Evolutionary conservation across 257 asterid genomes (phyloP), one percentile per base, ranked within the genome.

Genomic region (Coffea eugenioides): DNA sequence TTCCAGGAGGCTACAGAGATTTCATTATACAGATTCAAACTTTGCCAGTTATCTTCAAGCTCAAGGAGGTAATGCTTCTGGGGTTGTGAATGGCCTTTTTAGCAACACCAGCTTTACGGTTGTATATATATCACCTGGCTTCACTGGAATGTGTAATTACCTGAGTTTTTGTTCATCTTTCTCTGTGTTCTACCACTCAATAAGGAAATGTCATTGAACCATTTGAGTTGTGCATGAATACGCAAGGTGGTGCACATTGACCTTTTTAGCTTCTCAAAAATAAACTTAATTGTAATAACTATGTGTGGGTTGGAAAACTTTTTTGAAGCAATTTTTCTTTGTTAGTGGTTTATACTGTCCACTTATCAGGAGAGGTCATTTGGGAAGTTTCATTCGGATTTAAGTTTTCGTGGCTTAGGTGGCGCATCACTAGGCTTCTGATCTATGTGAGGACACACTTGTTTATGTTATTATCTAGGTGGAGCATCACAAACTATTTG

Each of bases 121-220:
- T 31, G 34, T 31, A 31, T 31, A 31, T 31, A 31, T 31, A 31
- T 48, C 51, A 48, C 51, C 6, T 48, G 6, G 51, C 6, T 10
- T 48, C 51, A 18, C 15, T 45, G 10, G 76, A 45, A 48, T 34
- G 15, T 71, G 23, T 23, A 34, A 59, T 48, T 31, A 27, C 45
- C 36, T 48, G 54, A 3, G 41, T 59, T 25, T 41, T 48, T 45
- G 2, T 51, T 73, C 31, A 20, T 82, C 31, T 73, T 51, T 59
- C 82, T 39, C 82, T 39, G 43, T 68, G 16, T 78, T 74, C 71
- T 74, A 78, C 82, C 83, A 66, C 94, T 92, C 93, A 70, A 90
- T 92, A 80, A 90, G 95, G 88, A 92, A 90, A 85, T 87, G 90
- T 82, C 97, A 94, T 74, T 88, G 98, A 86, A 93, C 97, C 72